Base-by-base conservation (phyloP, 345 rosid species). In the Eucalyptus regnans region DNA sequence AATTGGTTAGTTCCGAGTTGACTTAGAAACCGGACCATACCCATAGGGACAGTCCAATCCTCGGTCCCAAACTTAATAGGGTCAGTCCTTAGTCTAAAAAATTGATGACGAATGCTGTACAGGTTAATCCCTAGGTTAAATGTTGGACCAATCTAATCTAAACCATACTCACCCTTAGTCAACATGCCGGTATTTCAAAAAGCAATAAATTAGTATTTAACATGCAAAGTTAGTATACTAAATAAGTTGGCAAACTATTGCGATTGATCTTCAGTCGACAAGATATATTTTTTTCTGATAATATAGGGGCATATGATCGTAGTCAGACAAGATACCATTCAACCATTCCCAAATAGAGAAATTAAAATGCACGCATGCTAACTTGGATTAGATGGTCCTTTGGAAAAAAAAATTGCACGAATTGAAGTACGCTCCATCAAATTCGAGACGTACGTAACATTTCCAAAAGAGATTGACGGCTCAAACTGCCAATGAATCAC, bases 11-110 rank as follows among this genome's bases (percentile, higher is more conserved):
- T 52, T 25, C 0, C 10, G 0, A 52, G 4, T 52, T 52, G 5
- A 52, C 0, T 52, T 18, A 18, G 58, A 52, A 52, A 3, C 0
- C 0, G 2, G 52, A 52, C 58, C 23, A 52, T 52, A 0, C 4
- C 58, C 58, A 52, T 52, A 52, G 10, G 10, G 2, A 7, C 1
- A 3, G 2, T 18, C 25, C 25, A 52, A 52, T 52, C 4, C 1
- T 52, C 0, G 1, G 0, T 52, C 58, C 2, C 10, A 52, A 18
- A 52, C 58, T 52, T 7, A 52, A 52, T 1, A 52, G 1, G 4
- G 58, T 52, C 1, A 0, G 0, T 7, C 25, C 1, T 52, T 8
- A 18, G 2, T 52, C 10, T 18, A 1, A 18, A 52, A 18, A 18
- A 18, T 8, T 52, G 2, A 52, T 52, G 25, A 52, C 23, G 0